A percentile compares a stretch with the other conserved stretches of the same genome.
Evolutionary conservation across 2,329 filamentous ascomycete species (phyloP).

Genomic region (Scortechinia acanthostroma): DNA sequence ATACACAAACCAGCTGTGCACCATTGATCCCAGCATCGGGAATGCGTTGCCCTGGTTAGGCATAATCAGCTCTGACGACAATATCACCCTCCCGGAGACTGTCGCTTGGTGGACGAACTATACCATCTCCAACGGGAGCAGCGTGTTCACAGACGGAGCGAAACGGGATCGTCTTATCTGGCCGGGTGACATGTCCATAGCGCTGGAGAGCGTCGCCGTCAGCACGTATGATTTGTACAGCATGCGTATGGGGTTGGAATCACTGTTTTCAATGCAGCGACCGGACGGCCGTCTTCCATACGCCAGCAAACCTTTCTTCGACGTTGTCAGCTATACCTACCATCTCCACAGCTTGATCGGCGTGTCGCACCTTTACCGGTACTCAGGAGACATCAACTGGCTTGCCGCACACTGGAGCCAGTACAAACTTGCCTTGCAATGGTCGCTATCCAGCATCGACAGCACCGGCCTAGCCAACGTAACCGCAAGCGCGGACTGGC

Average conservation of each 20-base stretch:
- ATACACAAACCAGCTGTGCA: slow-evolving; percentile 16
- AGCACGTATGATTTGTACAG: slow-evolving; percentile 32
- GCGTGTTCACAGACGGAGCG: slow-evolving; percentile 26
- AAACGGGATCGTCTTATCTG: slow-evolving; percentile 39
- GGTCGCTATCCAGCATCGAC: slow-evolving; percentile 5
- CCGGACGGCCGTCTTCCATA: slow-evolving; percentile 29
- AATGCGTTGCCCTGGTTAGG: slow-evolving; percentile 6
- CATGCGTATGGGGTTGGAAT: slow-evolving; percentile 23
- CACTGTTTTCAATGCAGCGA: slow-evolving; percentile 28
- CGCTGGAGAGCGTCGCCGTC: slow-evolving; percentile 31
- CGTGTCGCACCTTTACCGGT: slow-evolving; percentile 34
- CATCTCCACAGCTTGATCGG: slow-evolving; percentile 38
- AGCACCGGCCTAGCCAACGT: slow-evolving; percentile 28
- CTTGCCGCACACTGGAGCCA: slow-evolving; percentile 7
- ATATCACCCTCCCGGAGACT: not conserved
- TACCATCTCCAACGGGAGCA: slow-evolving; percentile 8
- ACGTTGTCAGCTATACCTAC: slow-evolving; percentile 32
- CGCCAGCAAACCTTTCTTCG: slow-evolving; percentile 26
- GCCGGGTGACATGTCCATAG: slow-evolving; percentile 41
- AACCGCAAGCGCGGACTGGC: slow-evolving; percentile 35
- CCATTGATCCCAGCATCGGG: slow-evolving; percentile 12
- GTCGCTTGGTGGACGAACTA: slow-evolving; percentile 7
- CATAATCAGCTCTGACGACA: slow-evolving; percentile 7
- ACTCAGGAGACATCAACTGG: slow-evolving; percentile 26
- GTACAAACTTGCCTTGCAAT: slow-evolving; percentile 5